Evolutionary conservation across 2,329 filamentous ascomycete genomes (phyloP).

Genomic region (Coniochaeta hoffmannii): DNA sequence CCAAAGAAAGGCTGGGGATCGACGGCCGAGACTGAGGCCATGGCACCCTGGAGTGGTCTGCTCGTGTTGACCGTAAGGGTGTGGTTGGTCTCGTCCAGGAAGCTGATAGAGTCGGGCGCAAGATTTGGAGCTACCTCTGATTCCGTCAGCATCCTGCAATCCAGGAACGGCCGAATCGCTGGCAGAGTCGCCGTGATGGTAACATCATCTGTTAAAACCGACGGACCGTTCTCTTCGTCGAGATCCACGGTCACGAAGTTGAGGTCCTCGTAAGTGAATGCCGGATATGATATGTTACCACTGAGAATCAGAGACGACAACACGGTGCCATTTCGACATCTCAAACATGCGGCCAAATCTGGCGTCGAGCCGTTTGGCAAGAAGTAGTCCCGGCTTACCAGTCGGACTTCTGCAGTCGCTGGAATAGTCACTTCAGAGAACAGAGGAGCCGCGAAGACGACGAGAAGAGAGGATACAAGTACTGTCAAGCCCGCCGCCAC

Average conservation of each 20-base stretch:
- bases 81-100: constrained; percentile 10
- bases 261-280: constrained; percentile 27
- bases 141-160: constrained; percentile 15
- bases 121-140: constrained; percentile 17
- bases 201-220: constrained; percentile 9
- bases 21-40: neutral
- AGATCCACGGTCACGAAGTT: constrained; percentile 18
- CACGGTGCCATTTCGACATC: constrained; percentile 17
- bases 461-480: constrained; percentile 20
- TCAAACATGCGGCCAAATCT: neutral
- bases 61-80: constrained; percentile 12
- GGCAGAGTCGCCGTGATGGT: constrained; percentile 19
- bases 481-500: constrained; percentile 19
- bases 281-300: constrained; percentile 25
- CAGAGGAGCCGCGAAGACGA: constrained; percentile 23
- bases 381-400: constrained; percentile 23
- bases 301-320: constrained; percentile 26
- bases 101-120: constrained; percentile 6
- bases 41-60: neutral
- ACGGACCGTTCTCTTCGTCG: constrained; percentile 6
- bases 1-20: constrained; percentile 16
- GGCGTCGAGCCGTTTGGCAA: constrained; percentile 6
- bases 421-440: constrained; percentile 22
- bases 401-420: constrained; percentile 12
- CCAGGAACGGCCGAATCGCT: constrained; percentile 23